These are phyloP conservation scores for Gentiana straminea DNA, from an alignment of 257 asterid species.

Conservation along the genomic window DNA sequence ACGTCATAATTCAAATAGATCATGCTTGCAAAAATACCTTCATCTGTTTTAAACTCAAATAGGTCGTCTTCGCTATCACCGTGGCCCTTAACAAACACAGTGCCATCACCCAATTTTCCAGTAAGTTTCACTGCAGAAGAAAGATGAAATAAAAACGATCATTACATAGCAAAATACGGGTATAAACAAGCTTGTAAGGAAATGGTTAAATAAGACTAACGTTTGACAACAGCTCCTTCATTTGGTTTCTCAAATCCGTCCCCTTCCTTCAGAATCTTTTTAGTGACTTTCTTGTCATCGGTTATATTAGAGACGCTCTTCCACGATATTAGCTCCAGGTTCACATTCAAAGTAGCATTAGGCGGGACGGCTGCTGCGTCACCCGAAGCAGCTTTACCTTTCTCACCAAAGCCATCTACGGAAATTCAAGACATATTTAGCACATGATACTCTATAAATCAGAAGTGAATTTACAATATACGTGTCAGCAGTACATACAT, in stretches of 20 bases:
- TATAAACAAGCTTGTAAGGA: no score
- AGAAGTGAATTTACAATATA: not conserved
- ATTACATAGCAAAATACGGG: not conserved
- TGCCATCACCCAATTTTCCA: slow-evolving; percentile 48
- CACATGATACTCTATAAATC: not conserved
- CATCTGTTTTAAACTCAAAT: slow-evolving; percentile 41
- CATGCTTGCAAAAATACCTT: slow-evolving; percentile 19
- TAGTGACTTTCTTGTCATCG: slow-evolving; percentile 35
- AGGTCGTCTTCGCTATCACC: slow-evolving; percentile 26
- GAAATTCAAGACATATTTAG: not conserved
- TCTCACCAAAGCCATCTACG: slow-evolving; percentile 55
- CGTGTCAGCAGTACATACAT: slow-evolving; percentile 17
- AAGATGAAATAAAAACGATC: not conserved
- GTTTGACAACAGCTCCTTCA: slow-evolving; percentile 41
- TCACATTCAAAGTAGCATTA: slow-evolving; percentile 29
- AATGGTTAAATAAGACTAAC: slow-evolving; percentile 7
- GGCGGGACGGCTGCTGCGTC: slow-evolving; percentile 41
- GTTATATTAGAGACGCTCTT: slow-evolving; percentile 37
- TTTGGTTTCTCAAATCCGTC: slow-evolving; percentile 45
- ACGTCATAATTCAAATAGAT: not conserved
- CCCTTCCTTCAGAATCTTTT: slow-evolving; percentile 48
- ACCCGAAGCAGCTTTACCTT: slow-evolving; percentile 37
- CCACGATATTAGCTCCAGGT: slow-evolving; percentile 42
- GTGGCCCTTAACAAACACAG: slow-evolving; percentile 33
- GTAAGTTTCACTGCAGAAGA: slow-evolving; percentile 32